Conservation (phyloP, 805 yeast genomes). For the Pichia thaimueangensis region DNA sequence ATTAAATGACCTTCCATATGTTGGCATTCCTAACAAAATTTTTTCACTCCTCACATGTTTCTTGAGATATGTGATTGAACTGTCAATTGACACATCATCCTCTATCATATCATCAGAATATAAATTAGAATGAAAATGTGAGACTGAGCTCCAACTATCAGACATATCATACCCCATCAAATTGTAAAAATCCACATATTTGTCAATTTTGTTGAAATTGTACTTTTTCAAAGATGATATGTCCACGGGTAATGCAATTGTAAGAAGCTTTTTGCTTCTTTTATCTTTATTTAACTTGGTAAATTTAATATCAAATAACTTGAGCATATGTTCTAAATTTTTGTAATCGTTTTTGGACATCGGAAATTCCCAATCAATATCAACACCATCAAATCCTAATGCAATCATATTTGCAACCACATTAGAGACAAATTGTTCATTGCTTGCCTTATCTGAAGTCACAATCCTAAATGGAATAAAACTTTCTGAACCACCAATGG, state of each 20-base stretch:
- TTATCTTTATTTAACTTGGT: constrained; percentile 26
- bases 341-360: constrained; percentile 35
- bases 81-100: constrained; percentile 38
- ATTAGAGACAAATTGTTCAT: constrained; percentile 44
- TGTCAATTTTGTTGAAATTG: constrained; percentile 49
- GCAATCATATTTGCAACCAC: constrained; percentile 40
- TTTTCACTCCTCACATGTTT: constrained; percentile 29
- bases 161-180: constrained; percentile 87
- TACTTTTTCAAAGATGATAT: constrained; percentile 37
- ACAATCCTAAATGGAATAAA: constrained; percentile 35
- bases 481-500: constrained; percentile 78
- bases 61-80: constrained; percentile 33
- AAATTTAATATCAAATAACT: constrained; percentile 10
- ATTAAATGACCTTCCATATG: constrained; percentile 53
- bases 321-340: constrained; percentile 38
- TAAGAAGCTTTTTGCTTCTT: constrained; percentile 35
- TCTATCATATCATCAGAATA: constrained; percentile 23
- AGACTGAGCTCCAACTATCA: constrained; percentile 64
- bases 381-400: constrained; percentile 82
- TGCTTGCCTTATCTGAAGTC: constrained; percentile 18
- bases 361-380: constrained; percentile 95
- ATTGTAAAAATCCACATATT: constrained; percentile 64
- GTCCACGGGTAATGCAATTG: constrained; percentile 76
- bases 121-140: constrained; percentile 69
- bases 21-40: constrained; percentile 78